Percentiles rank a stretch among this genome's conserved stretches.
These are phyloP conservation scores for Kalmusia sp. DNA, from an alignment of 2,329 filamentous ascomycete genomes.

Conservation along the genomic window DNA sequence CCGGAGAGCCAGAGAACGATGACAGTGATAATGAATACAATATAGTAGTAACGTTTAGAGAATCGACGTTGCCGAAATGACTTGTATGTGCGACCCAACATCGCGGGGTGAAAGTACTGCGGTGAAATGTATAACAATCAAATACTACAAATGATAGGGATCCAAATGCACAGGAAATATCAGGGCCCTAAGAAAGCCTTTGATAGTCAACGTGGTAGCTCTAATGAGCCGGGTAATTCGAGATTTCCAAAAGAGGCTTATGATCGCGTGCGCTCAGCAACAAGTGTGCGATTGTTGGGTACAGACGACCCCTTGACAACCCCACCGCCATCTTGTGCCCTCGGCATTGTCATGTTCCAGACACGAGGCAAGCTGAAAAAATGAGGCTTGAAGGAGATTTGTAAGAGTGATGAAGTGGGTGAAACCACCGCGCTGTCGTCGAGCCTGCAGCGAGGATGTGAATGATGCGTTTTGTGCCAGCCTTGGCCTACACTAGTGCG, in stretches of 20 bases:
- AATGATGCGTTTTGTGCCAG: neutral
- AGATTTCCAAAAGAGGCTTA: neutral
- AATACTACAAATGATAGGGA: too few species aligned
- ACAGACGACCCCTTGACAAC: neutral
- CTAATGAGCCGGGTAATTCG: too few species aligned
- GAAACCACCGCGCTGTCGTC: too few species aligned
- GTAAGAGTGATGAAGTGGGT: too few species aligned
- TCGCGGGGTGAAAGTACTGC: too few species aligned
- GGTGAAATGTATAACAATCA: too few species aligned
- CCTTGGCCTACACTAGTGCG: neutral
- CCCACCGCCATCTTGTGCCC: too few species aligned
- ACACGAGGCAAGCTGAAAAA: neutral
- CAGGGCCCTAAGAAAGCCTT: too few species aligned
- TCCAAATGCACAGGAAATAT: too few species aligned
- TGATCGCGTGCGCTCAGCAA: neutral
- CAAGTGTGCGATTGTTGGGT: neutral
- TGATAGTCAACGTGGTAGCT: too few species aligned
- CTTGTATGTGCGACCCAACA: constrained; percentile 12
- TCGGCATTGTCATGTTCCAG: constrained; percentile 3
- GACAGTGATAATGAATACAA: constrained; percentile 9
- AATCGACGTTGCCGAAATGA: constrained; percentile 17
- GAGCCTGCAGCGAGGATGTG: neutral
- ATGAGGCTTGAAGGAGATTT: too few species aligned
- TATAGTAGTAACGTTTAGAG: constrained; percentile 13
- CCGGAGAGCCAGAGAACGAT: constrained; percentile 14